Base-by-base conservation (phyloP, 169 alveolate species). In the Plasmodium gonderi region DNA sequence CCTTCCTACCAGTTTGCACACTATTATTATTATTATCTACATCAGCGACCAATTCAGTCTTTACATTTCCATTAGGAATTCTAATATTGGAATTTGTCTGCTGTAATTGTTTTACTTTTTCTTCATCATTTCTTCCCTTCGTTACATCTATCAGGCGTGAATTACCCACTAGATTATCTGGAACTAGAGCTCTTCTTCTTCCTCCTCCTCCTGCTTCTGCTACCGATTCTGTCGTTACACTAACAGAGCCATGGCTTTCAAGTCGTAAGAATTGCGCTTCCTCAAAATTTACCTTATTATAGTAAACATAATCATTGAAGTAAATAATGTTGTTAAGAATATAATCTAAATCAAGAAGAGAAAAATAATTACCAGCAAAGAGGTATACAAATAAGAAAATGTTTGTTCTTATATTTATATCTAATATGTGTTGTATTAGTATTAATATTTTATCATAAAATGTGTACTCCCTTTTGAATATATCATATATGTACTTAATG, bases 321-420 rank as follows among this genome's bases (percentile, higher is more conserved):
- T 40, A 77, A 33, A 79, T 77, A 17, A 78, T 38, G 44, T 26
- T 51, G 40, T 90, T 90, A 11, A 90, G 78, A 17, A 80, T 42
- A 31, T 40, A 72, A n/a, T 90, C 91, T 33, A 81, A 80, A 77
- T 80, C 91, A 9, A 64, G 29, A 17, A 36, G 80, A 2, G 94
- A 90, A 2, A 90, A 17, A 38, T 49, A 90, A 23, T 77, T 80
- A 1, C 94, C 91, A 8, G 72, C 79, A 90, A 80, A 77, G 26
- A 90, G 44, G 20, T 90, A 80, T 11, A 80, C 87, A 90, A 80
- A 80, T 42, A 90, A 68, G 45, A 90, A 80, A 40, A 81, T 60
- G 33, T 90, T 31, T 31, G 91, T 90, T 20, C 91, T 33, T 60
- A 90, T 77, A 68, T 90, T 90, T 3, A 90, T 90, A 33, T 90